Conservation (phyloP, 495 filamentous ascomycete species). For the Acidiella bohemica region DNA sequence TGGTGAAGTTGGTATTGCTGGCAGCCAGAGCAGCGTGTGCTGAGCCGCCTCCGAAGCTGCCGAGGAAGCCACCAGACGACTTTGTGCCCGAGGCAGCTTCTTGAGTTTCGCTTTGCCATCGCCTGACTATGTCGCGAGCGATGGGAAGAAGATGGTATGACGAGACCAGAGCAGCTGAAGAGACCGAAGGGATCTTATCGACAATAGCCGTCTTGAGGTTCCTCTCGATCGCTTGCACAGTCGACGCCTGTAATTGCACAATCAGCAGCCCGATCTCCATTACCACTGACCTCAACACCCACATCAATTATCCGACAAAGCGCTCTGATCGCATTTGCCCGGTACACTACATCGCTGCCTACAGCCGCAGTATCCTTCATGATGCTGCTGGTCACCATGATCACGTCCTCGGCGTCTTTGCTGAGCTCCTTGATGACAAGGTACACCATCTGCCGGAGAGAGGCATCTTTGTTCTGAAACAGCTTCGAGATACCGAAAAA, state of each 20-base stretch:
- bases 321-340: conserved; percentile 92
- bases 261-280: conserved; percentile 12
- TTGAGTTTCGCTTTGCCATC: conserved; percentile 98
- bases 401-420: conserved; percentile 93
- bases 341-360: conserved; percentile 86
- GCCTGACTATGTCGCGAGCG: conserved; percentile 83
- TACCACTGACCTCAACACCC: conserved; percentile 25
- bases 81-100: conserved; percentile 87
- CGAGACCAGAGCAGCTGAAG: conserved; percentile 90
- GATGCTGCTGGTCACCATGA: conserved; percentile 98
- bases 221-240: conserved; percentile 94
- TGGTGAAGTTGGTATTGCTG: conserved; percentile 78
- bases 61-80: conserved; percentile 76
- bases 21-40: conserved; percentile 44
- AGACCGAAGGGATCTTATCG: conserved; percentile 96
- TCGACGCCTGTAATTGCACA: conserved; percentile 60
- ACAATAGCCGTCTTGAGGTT: conserved; percentile 99
- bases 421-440: conserved; percentile 94
- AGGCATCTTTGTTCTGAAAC: conserved; percentile 98
- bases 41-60: conserved; percentile 67
- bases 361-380: conserved; percentile 95
- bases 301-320: conserved; percentile 97
- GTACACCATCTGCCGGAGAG: conserved; percentile 97
- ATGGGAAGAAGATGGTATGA: conserved; percentile 97
- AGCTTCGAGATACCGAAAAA: conserved; percentile 99